Conservation (phyloP, 2,329 filamentous ascomycete species). For the Aspergillus niger region DNA sequence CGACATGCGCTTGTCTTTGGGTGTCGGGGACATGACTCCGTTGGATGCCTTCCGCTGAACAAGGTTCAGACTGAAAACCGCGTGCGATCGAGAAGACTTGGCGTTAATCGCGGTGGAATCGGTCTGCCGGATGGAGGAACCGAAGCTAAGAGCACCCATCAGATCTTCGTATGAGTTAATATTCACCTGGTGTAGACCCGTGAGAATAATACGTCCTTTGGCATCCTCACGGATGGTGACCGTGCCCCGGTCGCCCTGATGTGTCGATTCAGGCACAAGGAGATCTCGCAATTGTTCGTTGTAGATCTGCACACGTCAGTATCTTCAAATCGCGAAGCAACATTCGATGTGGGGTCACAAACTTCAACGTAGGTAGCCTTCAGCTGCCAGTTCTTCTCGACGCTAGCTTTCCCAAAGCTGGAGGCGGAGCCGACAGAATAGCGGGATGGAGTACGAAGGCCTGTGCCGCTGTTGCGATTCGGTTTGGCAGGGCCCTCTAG, state of each 20-base stretch:
- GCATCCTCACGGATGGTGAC: constrained; percentile 94
- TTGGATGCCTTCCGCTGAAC: constrained; percentile 68
- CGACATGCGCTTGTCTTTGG: constrained; percentile 80
- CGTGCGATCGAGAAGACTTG: constrained; percentile 95
- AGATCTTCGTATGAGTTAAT: constrained; percentile 92
- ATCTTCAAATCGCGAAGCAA: not conserved
- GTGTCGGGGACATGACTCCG: constrained; percentile 54
- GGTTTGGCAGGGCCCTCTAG: constrained; percentile 62
- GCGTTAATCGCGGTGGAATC: constrained; percentile 97
- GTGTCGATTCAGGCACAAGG: constrained; percentile 73
- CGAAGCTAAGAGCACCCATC: constrained; percentile 84
- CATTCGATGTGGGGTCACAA: constrained; percentile 16
- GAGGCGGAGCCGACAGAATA: constrained; percentile 67
- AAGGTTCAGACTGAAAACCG: constrained; percentile 93
- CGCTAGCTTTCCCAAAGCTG: constrained; percentile 44
- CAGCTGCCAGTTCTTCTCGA: constrained; percentile 82
- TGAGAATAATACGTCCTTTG: constrained; percentile 91
- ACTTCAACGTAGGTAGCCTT: constrained; percentile 87
- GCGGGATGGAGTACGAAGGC: constrained; percentile 75
- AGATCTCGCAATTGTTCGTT: constrained; percentile 94
- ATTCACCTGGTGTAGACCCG: constrained; percentile 81
- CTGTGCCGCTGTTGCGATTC: constrained; percentile 69
- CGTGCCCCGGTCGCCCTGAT: constrained; percentile 67
- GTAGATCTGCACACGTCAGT: constrained; percentile 68
- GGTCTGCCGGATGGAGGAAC: constrained; percentile 91